phyloP scores from a whole-genome alignment of 148 eudicot species.

The Nepenthes mirabilis region DNA sequence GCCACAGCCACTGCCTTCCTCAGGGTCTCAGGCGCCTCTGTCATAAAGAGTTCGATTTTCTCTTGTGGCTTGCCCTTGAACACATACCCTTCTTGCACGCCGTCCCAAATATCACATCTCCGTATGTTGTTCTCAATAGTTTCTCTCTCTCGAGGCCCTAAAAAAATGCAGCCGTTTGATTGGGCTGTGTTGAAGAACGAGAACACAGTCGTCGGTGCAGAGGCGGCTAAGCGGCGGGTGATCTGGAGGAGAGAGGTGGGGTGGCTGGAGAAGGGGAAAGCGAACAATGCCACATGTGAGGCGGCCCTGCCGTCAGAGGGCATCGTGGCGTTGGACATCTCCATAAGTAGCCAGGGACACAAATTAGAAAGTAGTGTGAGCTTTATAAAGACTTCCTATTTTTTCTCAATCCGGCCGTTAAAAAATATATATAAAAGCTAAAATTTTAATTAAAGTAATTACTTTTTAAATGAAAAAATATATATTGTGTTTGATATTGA shows the following conservation, averaged over 20 bases:
- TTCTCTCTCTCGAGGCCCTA: neutral
- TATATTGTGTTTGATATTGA: too few relatives aligned
- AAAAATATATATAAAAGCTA: too few relatives aligned
- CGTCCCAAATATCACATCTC: conserved; percentile 7
- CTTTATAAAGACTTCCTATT: too few relatives aligned
- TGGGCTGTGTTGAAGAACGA: conserved; percentile 17
- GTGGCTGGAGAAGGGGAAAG: conserved; percentile 37
- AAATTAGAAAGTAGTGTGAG: too few relatives aligned
- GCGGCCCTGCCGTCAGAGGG: too few relatives aligned
- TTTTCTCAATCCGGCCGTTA: too few relatives aligned
- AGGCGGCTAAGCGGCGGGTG: conserved; percentile 14
- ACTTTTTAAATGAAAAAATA: too few relatives aligned
- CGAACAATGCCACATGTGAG: conserved; percentile 22
- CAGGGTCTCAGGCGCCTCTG: conserved; percentile 14
- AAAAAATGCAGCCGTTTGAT: conserved; percentile 3
- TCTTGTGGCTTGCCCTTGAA: conserved; percentile 15
- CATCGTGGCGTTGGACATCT: too few relatives aligned
- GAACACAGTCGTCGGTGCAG: conserved; percentile 16
- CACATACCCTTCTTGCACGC: conserved; percentile 16
- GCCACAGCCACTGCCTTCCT: conserved; percentile 15
- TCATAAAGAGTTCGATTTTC: conserved; percentile 15
- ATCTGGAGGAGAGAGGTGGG: conserved; percentile 20
- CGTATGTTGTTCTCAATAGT: conserved; percentile 4
- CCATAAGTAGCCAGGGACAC: too few relatives aligned
- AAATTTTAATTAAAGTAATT: too few relatives aligned